Evolutionary conservation across 2,329 filamentous ascomycete genomes (phyloP).

Genomic region (Metarhizium humberi): DNA sequence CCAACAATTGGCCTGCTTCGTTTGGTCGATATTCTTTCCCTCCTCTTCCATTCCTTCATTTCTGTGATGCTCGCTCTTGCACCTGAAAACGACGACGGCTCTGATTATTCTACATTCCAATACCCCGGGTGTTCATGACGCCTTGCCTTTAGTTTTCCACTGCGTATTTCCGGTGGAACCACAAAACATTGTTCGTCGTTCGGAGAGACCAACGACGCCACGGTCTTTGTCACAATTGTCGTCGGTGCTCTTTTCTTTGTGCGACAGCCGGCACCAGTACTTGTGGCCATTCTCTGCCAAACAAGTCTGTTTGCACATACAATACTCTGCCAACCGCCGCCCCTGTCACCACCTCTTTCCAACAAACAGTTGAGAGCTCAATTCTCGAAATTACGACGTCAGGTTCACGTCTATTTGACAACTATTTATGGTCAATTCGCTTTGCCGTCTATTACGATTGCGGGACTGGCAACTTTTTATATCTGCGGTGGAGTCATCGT

Average conservation of each 20-base stretch:
- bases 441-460: not conserved
- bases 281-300: too few relatives aligned
- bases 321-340: not conserved
- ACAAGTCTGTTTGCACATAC: not conserved
- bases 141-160: not conserved
- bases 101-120: constrained; percentile 1
- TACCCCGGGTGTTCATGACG: not conserved
- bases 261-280: not conserved
- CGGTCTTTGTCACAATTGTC: not conserved
- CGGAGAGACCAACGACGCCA: not conserved
- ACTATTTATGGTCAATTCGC: not conserved
- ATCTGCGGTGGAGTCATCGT: not conserved
- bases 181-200: not conserved
- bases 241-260: not conserved
- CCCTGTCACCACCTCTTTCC: not conserved
- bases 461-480: not conserved
- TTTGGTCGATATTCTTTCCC: not conserved
- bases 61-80: not conserved
- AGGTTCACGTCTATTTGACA: not conserved
- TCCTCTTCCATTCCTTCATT: not conserved
- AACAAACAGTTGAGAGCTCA: not conserved
- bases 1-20: not conserved
- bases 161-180: not conserved
- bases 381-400: not conserved
- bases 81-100: not conserved